Evolutionary conservation across 129 eudicot species (phyloP).

Genomic region (Daucus carota): DH1_v3.0 NC_030385.2:39118001-39118500

Average conservation of each 20-base stretch:
- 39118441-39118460: constrained; percentile 14
- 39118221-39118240: constrained; percentile 14
- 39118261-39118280: constrained; percentile 39
- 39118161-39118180: constrained; percentile 6
- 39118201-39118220: constrained; percentile 1
- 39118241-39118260: constrained; percentile 34
- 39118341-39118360: too few species aligned
- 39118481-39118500: too few species aligned
- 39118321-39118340: too few species aligned
- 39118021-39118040: neutral
- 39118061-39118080: neutral
- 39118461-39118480: constrained; percentile 10
- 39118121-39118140: constrained; percentile 11
- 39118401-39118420: constrained; percentile 7
- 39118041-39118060: neutral
- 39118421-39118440: constrained; percentile 8
- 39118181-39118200: constrained; percentile 7
- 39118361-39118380: too few species aligned
- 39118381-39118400: constrained; percentile 8
- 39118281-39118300: constrained; percentile 25
- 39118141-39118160: constrained; percentile 8
- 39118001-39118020: neutral
- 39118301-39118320: constrained; percentile 24
- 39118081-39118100: neutral
- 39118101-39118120: constrained; percentile 5